These are phyloP conservation scores for Melampsora americana DNA, from an alignment of 1,284 basidiomycete species.

Conservation along the genomic window DNA sequence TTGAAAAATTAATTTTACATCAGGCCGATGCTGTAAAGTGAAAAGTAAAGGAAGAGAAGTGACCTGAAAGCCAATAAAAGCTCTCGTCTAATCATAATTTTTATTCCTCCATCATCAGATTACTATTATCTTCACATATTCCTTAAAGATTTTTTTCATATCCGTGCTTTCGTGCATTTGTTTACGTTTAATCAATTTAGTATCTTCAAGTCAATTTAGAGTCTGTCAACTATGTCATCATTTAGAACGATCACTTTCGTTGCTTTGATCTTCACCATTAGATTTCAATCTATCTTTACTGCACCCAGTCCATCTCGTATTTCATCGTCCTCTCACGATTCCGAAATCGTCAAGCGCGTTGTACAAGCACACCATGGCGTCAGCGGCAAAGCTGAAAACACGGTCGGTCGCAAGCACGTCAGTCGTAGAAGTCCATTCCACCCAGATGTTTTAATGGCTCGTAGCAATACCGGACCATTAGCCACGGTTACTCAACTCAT, in stretches of 20 bases:
- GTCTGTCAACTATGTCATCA: conserved; percentile 10
- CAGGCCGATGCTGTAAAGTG: too few species aligned
- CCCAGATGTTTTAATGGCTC: conserved; percentile 1
- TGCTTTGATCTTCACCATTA: neutral
- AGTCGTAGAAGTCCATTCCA: conserved; percentile 9
- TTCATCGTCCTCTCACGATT: neutral
- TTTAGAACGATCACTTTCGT: neutral
- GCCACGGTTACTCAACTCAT: neutral
- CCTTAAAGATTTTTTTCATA: too few species aligned
- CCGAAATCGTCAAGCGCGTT: neutral
- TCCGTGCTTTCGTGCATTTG: neutral
- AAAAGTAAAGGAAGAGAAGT: neutral
- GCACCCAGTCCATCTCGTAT: neutral
- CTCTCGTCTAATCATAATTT: neutral
- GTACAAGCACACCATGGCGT: neutral
- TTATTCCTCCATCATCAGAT: neutral
- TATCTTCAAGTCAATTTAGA: neutral
- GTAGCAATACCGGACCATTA: neutral
- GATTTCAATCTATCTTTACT: neutral
- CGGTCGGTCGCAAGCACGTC: neutral
- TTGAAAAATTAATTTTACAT: too few species aligned
- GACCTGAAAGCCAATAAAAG: neutral
- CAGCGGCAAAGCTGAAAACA: neutral
- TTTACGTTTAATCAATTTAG: neutral
- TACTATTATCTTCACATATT: too few species aligned